Conservation (phyloP, 202 grass and related monocot species). For the Eragrostis tef region DNA sequence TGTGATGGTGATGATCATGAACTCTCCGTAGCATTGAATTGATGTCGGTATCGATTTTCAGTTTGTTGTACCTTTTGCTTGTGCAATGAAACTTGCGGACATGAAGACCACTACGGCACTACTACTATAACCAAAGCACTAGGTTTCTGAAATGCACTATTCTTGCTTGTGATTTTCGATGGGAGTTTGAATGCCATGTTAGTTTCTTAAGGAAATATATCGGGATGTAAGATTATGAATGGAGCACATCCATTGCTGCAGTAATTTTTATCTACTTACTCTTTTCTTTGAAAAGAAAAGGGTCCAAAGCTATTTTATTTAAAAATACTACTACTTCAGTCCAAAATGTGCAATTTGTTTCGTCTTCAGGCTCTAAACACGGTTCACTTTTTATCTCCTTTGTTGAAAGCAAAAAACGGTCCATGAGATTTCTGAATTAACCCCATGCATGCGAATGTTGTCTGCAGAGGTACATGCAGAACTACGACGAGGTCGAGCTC, state of each 20-base stretch:
- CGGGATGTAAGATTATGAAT: too few relatives aligned
- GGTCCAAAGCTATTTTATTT: too few relatives aligned
- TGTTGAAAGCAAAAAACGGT: too few relatives aligned
- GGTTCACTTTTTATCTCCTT: too few relatives aligned
- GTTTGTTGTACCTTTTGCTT: conserved; percentile 30
- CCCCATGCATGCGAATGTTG: not conserved
- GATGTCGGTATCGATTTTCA: not conserved
- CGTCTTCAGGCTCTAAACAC: too few relatives aligned
- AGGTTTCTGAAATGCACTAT: conserved; percentile 33
- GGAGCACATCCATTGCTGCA: too few relatives aligned
- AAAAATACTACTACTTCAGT: not conserved
- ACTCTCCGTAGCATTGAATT: conserved; percentile 25
- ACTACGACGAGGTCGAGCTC: conserved; percentile 84
- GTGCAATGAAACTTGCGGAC: conserved; percentile 33
- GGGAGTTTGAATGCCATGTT: not conserved
- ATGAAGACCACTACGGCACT: not conserved
- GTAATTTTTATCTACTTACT: too few relatives aligned
- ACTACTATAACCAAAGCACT: conserved; percentile 1
- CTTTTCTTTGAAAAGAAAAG: too few relatives aligned
- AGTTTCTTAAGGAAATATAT: too few relatives aligned
- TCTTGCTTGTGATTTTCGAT: not conserved
- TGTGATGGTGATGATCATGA: conserved; percentile 39
- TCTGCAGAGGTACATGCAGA: conserved; percentile 90
- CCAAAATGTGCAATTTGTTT: too few relatives aligned
- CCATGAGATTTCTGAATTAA: not conserved